Percentiles rank a stretch among this genome's conserved stretches.
Evolutionary conservation across 257 asterid genomes (phyloP).

Genomic region (Nicotiana tabacum): DNA sequence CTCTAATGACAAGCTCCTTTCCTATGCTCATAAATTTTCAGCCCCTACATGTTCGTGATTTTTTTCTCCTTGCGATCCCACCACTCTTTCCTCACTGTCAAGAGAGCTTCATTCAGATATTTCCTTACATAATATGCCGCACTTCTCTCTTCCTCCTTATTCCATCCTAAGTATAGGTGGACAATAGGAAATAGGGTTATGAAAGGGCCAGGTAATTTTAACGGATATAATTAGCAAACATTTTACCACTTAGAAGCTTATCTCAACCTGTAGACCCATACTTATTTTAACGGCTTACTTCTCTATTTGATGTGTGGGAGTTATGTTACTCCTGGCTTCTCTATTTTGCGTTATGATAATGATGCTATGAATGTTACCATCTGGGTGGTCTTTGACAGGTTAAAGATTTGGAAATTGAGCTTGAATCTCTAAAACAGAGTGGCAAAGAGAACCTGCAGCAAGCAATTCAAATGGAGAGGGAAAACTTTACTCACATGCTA

Average conservation of each 20-base stretch:
- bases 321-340: background rate
- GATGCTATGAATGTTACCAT: constrained; percentile 2
- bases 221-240: background rate
- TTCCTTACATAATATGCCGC: background rate
- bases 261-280: background rate
- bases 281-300: no score
- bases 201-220: background rate
- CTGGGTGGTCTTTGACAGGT: constrained; percentile 34
- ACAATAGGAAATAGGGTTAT: background rate
- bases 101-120: background rate
- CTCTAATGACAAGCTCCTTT: background rate
- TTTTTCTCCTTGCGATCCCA: constrained; percentile 1
- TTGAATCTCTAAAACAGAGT: constrained; percentile 38
- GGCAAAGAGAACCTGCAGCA: constrained; percentile 57
- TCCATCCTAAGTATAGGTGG: background rate
- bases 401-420: constrained; percentile 55
- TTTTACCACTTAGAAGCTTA: background rate
- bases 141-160: background rate
- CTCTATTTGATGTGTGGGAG: no score
- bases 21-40: background rate
- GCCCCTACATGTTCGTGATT: background rate
- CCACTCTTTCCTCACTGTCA: background rate
- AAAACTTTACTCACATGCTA: constrained; percentile 49
- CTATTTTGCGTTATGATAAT: background rate
- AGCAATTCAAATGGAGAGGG: constrained; percentile 43